Conservation (phyloP, 2,329 filamentous ascomycete species). For the Phoma sp. region DNA sequence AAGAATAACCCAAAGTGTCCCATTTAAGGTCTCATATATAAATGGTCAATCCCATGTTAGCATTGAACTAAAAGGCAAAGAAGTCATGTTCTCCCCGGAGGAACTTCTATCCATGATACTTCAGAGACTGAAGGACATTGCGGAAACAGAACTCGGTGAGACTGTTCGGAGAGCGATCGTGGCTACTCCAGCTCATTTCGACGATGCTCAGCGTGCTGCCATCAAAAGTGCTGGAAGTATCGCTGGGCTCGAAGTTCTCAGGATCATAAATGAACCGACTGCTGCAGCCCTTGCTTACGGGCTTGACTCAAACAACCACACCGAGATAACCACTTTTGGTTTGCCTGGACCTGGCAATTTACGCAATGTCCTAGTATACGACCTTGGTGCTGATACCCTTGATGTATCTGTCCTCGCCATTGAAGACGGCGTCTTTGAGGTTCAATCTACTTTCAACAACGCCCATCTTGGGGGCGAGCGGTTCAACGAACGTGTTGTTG, state of each 20-base stretch:
- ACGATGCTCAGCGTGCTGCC: constrained; percentile 95
- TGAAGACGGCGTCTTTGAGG: constrained; percentile 91
- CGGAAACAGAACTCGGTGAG: constrained; percentile 79
- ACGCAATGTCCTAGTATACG: constrained; percentile 50
- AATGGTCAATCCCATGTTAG: constrained; percentile 86
- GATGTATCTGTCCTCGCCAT: constrained; percentile 75
- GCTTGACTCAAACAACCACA: too few relatives aligned
- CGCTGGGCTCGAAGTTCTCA: constrained; percentile 91
- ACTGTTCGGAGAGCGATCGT: constrained; percentile 88
- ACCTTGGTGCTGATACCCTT: constrained; percentile 52
- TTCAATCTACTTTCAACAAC: constrained; percentile 92
- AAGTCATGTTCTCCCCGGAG: constrained; percentile 79
- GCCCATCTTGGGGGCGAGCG: constrained; percentile 98
- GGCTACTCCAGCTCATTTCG: constrained; percentile 97
- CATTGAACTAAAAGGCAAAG: constrained; percentile 68
- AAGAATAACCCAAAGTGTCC: constrained; percentile 95
- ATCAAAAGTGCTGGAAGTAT: constrained; percentile 95
- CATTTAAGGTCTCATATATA: constrained; percentile 91
- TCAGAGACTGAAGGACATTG: constrained; percentile 75
- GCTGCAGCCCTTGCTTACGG: too few relatives aligned
- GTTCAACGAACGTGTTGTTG: constrained; percentile 97
- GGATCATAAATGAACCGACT: constrained; percentile 95
- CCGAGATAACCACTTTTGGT: constrained; percentile 85
- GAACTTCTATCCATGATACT: constrained; percentile 79
- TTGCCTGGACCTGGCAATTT: constrained; percentile 64